A percentile compares a stretch with the other conserved stretches of the same genome.
These are phyloP conservation scores for Solanum lycopersicoides DNA, from an alignment of 257 asterid species.

Conservation along the genomic window DNA sequence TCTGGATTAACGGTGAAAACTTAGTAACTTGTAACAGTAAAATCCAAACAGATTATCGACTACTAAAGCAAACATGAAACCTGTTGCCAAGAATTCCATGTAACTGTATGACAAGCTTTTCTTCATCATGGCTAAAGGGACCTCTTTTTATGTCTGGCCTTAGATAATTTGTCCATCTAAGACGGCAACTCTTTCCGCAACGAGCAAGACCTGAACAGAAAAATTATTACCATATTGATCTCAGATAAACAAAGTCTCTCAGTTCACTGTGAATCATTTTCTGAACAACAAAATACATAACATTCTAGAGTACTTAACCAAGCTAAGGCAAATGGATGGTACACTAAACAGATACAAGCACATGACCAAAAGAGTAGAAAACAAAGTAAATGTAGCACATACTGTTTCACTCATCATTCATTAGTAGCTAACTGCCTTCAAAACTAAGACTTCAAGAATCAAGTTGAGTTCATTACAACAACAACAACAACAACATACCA, in stretches of 20 bases:
- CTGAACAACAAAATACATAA: neutral
- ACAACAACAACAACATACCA: neutral
- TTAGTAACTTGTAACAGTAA: neutral
- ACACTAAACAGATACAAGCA: neutral
- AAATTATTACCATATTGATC: neutral
- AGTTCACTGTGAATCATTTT: neutral
- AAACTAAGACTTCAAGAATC: neutral
- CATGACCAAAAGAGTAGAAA: neutral
- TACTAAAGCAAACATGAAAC: neutral
- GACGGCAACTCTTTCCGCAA: conserved; percentile 90
- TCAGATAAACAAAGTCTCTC: neutral
- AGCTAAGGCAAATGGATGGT: neutral
- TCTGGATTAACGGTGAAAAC: conserved; percentile 13
- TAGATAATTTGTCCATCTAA: conserved; percentile 89
- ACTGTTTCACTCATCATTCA: neutral
- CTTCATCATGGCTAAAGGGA: conserved; percentile 65
- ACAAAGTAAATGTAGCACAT: neutral
- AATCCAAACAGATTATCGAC: neutral
- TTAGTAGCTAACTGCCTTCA: neutral
- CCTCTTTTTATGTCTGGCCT: conserved; percentile 93
- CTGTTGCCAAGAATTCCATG: conserved; percentile 95
- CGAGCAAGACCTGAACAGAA: conserved; percentile 60
- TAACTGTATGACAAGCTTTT: conserved; percentile 78
- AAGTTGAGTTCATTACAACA: neutral
- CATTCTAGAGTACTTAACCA: neutral